Conservation (phyloP, 2,329 filamentous ascomycete genomes). For the Iodosphaeria phyllophila region DNA sequence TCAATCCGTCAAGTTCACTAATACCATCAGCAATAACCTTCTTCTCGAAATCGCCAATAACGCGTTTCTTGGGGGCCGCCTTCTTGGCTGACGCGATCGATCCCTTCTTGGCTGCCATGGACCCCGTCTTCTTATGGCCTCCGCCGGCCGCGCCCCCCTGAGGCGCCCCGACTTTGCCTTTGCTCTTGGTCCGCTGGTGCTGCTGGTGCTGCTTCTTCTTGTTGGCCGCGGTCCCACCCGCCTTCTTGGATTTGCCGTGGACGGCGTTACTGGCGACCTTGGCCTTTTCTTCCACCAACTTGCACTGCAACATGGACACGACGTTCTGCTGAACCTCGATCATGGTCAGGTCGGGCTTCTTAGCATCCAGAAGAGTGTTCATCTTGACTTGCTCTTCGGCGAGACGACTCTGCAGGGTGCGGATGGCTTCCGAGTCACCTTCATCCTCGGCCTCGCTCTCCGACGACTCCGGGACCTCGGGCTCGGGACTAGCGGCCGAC, state of each 20-base stretch:
- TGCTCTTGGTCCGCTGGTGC: constrained; percentile 18
- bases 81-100: constrained; percentile 20
- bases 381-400: constrained; percentile 39
- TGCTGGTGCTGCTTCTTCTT: constrained; percentile 11
- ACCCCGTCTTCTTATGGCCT: constrained; percentile 21
- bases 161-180: constrained; percentile 19
- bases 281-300: constrained; percentile 54
- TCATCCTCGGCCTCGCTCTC: constrained; percentile 44
- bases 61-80: constrained; percentile 29
- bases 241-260: constrained; percentile 38
- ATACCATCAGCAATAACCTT: constrained; percentile 79
- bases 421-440: constrained; percentile 27
- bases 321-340: constrained; percentile 41
- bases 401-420: constrained; percentile 30
- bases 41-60: constrained; percentile 65
- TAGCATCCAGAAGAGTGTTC: constrained; percentile 29
- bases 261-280: constrained; percentile 40
- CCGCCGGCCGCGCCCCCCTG: constrained; percentile 11
- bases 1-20: constrained; percentile 57
- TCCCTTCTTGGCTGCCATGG: constrained; percentile 15
- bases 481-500: constrained; percentile 42
- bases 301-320: constrained; percentile 46
- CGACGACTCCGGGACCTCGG: constrained; percentile 51
- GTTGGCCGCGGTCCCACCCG: no score
- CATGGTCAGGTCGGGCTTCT: constrained; percentile 29